phyloP scores from a whole-genome alignment of 2,329 filamentous ascomycete species.

The Mariannaea elegans region DNA sequence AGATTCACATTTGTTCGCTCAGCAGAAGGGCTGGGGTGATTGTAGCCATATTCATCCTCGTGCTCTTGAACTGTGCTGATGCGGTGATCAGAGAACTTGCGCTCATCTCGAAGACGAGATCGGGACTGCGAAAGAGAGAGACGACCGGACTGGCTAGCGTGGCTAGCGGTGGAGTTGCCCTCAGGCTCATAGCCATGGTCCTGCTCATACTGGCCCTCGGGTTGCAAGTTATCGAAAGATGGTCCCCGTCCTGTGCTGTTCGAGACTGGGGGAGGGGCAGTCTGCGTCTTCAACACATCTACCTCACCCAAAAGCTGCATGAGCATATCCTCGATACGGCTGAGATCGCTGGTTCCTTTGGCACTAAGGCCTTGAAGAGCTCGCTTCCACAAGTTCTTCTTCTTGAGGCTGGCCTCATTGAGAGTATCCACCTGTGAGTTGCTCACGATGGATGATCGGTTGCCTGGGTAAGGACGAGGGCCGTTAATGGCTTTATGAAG shows the following conservation, averaged over 20 bases:
- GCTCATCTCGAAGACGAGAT: slow-evolving; percentile 56
- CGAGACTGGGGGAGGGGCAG: slow-evolving; percentile 50
- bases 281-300: slow-evolving; percentile 77
- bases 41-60: slow-evolving; percentile 75
- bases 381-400: slow-evolving; percentile 91
- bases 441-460: slow-evolving; percentile 66
- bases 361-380: slow-evolving; percentile 91
- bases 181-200: slow-evolving; percentile 85
- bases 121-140: slow-evolving; percentile 69
- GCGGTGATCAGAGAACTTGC: slow-evolving; percentile 76
- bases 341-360: slow-evolving; percentile 87
- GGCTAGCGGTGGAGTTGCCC: slow-evolving; percentile 74
- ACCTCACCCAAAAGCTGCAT: slow-evolving; percentile 93
- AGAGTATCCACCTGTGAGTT: slow-evolving; percentile 63
- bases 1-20: slow-evolving; percentile 58
- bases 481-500: slow-evolving; percentile 85
- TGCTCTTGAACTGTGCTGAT: slow-evolving; percentile 90
- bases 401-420: slow-evolving; percentile 75
- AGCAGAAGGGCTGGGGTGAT: slow-evolving; percentile 55
- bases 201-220: slow-evolving; percentile 71
- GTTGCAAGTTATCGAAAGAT: slow-evolving; percentile 75
- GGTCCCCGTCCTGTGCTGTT: slow-evolving; percentile 63
- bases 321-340: slow-evolving; percentile 90
- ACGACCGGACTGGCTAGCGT: slow-evolving; percentile 79
- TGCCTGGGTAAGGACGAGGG: slow-evolving; percentile 80